Conservation (phyloP, 2,329 filamentous ascomycete genomes). For the Aspergillus pseudonomiae region DNA sequence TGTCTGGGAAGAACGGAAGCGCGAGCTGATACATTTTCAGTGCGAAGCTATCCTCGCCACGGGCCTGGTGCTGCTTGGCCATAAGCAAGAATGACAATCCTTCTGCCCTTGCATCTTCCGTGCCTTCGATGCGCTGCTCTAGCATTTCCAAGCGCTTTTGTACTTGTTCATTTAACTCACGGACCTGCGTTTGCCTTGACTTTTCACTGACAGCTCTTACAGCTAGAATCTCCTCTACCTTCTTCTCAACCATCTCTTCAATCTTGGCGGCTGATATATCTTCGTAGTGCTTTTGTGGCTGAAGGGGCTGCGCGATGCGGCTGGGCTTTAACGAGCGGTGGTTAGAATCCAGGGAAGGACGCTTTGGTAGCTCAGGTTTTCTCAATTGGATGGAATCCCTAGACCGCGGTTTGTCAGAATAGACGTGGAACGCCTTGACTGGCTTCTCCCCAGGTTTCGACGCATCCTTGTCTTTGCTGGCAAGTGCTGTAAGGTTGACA, state of each 20-base stretch:
- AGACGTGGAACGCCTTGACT: constrained; percentile 83
- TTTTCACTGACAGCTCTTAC: constrained; percentile 67
- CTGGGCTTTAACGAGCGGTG: constrained; percentile 54
- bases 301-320: constrained; percentile 33
- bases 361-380: constrained; percentile 49
- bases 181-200: constrained; percentile 45
- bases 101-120: constrained; percentile 75
- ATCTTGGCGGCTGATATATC: constrained; percentile 72
- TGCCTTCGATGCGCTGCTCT: constrained; percentile 80
- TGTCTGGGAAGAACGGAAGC: constrained; percentile 80
- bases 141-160: constrained; percentile 80
- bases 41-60: constrained; percentile 76
- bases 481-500: constrained; percentile 63
- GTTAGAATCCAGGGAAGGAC: constrained; percentile 42
- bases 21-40: constrained; percentile 86
- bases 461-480: constrained; percentile 49
- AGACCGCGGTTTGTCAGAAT: constrained; percentile 66
- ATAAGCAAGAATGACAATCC: constrained; percentile 85
- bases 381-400: constrained; percentile 47
- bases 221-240: constrained; percentile 85
- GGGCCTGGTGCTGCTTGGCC: constrained; percentile 85
- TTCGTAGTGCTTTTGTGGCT: constrained; percentile 46
- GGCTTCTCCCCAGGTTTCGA: constrained; percentile 68
- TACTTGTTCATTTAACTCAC: constrained; percentile 72
- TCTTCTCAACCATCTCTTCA: constrained; percentile 88